Evolutionary conservation across 2,329 filamentous ascomycete species (phyloP), one percentile per base, ranked within the genome.

Genomic region (Penicillium hesseltinei): DNA sequence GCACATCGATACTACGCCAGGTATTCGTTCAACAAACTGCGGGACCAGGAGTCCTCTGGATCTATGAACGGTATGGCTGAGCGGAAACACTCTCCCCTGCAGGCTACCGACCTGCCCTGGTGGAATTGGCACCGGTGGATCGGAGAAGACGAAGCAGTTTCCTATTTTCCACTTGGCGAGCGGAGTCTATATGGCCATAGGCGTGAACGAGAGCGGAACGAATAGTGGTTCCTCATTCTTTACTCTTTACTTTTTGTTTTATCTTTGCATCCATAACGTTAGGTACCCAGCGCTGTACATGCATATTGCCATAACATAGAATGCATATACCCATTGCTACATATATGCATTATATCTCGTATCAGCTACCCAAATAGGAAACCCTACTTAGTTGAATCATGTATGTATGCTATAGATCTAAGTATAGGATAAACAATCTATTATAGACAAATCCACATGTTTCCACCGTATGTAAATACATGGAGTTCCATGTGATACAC

Each of bases 111-210:
- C 17, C 51, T 62, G 17, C 59, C 65, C 19, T 73, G 71, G 71
- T 74, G 71, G 72, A 61, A 69, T 55, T 71, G 64, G 68, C 66
- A 62, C 15, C 62, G 69, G 56, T 73, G 69, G 71, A 60, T 49
- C 10, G 51, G 50, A 35, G 47, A 44, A 6, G 47, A 54, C 27
- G 62, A 66, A 29, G 51, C 47, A 21, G 27, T 59, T 31, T 61
- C 60, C 15, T 71, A 73, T 46, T 65, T 68, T 47, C 66, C 70
- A 9, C 62, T 73, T 51, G 43, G 59, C 13, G 69, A 72, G 57
- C 62, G 60, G 39, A 58, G 52, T 54, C 27, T 54, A 29, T 51
- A 51, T 2, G 23, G 42, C 3, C 54, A 53, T 15, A 48, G 47
- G 21, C 53, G 51, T 31, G 54, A 56, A 40, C 54, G 49, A 31